These are phyloP conservation scores for Annulohypoxylon bovei DNA, from an alignment of 495 filamentous ascomycete species.

Conservation along the genomic window DNA sequence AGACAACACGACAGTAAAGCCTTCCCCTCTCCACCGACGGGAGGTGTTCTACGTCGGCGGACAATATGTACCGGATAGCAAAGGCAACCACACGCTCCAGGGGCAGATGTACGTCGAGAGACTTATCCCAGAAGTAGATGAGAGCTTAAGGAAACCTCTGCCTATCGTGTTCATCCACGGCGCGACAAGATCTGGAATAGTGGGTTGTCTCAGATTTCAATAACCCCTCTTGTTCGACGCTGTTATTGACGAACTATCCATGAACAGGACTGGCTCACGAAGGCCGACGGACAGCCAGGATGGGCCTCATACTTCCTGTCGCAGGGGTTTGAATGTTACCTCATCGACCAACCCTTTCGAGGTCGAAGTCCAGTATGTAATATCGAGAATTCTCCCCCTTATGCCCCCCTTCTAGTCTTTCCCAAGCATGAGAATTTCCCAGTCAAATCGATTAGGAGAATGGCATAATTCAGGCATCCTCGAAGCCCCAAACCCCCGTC, in stretches of 20 bases:
- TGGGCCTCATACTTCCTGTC: conserved; percentile 63
- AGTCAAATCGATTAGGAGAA: no score
- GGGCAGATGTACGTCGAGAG: conserved; percentile 69
- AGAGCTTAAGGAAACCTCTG: conserved; percentile 20
- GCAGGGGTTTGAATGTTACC: conserved; percentile 58
- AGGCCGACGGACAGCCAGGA: conserved; percentile 60
- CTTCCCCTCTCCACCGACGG: conserved; percentile 28
- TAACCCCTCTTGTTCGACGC: neutral
- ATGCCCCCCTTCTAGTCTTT: neutral
- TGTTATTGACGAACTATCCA: neutral
- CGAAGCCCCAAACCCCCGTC: neutral
- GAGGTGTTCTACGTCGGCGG: conserved; percentile 63
- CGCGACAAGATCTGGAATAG: conserved; percentile 60
- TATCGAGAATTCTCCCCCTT: neutral
- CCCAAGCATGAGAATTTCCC: no score
- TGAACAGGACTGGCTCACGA: conserved; percentile 58
- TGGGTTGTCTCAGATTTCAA: conserved; percentile 43
- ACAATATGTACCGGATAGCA: conserved; percentile 48
- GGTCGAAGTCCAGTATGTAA: conserved; percentile 42
- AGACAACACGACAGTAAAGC: neutral
- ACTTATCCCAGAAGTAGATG: conserved; percentile 49
- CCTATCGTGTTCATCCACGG: conserved; percentile 67
- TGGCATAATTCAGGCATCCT: no score
- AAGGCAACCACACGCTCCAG: conserved; percentile 52
- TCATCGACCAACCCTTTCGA: conserved; percentile 55